Evolutionary conservation across 2,329 filamentous ascomycete genomes (phyloP), one percentile per base, ranked within the genome.

Genomic region (Monosporascus sp.): DNA sequence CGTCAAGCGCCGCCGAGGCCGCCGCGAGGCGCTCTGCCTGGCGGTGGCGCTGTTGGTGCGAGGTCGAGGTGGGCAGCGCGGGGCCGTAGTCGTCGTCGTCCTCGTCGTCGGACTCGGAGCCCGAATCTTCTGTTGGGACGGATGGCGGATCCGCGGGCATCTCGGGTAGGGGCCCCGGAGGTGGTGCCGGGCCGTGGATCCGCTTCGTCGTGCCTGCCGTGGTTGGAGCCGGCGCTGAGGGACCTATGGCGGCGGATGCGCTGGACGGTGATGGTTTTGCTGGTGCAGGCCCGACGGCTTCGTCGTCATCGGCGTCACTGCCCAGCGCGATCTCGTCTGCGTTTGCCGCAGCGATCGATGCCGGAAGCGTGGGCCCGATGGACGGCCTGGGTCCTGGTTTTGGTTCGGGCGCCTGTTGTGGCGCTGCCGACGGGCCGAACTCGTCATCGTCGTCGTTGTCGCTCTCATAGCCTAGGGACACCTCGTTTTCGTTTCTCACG

Each of bases 41-140:
- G 19, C 59, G 59, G 24, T 64, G 59, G 3, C 63, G 62, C 38
- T 61, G 55, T n/a, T 53, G 51, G 56, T 69, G 67, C 2, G 66
- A 62, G 27, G 55, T 55, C 2, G 77, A 69, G 8, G 75, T 72
- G 2, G 84, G 81, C 4, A 83, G 79, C 17, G 82, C 75, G 14
- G 84, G 84, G 1, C 83, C 83, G 68, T 81, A 87, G 68, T 78
- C 79, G 54, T 80, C 76, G 51, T 79, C 77, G 52, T 75, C 74
- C 46, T 69, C 67, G 4, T 69, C 67, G 44, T 74, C 74, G 3
- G 70, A 65, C 53, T 69, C 65, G 43, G 69, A 52, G 19, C 67
- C 56, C 6, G 71, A 35, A 35, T 35, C 31, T 11, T 14, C 9
- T 59, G 37, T 59, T 53, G 50, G 62, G 46, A 37, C 40, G 55